Percentiles rank a stretch among this genome's conserved stretches.
Conservation (phyloP, 495 filamentous ascomycete genomes). For the Aspergillus haitiensis region DNA sequence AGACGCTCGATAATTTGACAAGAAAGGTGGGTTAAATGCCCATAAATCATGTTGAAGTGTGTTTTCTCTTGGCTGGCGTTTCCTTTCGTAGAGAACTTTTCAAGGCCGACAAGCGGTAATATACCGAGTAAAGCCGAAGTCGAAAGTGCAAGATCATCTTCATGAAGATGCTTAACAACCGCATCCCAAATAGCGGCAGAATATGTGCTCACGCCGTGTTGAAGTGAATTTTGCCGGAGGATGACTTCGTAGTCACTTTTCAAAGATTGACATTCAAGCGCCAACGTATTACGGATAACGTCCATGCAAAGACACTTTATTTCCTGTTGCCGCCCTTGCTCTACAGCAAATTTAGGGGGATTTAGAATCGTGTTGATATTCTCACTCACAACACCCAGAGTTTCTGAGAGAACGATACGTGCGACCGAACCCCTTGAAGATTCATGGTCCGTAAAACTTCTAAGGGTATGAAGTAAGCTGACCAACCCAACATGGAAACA, state of each 20-base stretch:
- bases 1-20: slow-evolving; percentile 73
- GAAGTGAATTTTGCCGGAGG: slow-evolving; percentile 56
- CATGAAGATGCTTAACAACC: slow-evolving; percentile 65
- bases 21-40: slow-evolving; percentile 66
- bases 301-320: slow-evolving; percentile 50
- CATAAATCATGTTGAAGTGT: slow-evolving; percentile 73
- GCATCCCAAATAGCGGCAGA: slow-evolving; percentile 73
- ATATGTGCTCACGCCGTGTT: slow-evolving; percentile 64
- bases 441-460: slow-evolving; percentile 53
- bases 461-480: slow-evolving; percentile 52
- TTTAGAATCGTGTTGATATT: slow-evolving; percentile 48
- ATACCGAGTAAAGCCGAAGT: slow-evolving; percentile 70
- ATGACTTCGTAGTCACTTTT: slow-evolving; percentile 70
- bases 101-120: slow-evolving; percentile 65
- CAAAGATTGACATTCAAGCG: slow-evolving; percentile 73
- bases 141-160: slow-evolving; percentile 63
- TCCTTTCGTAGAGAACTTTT: slow-evolving; percentile 62
- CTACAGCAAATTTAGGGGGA: slow-evolving; percentile 43
- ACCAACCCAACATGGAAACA: slow-evolving; percentile 54
- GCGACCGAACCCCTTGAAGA: slow-evolving; percentile 50
- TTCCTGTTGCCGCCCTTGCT: slow-evolving; percentile 37
- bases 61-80: slow-evolving; percentile 52
- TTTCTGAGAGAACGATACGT: slow-evolving; percentile 54
- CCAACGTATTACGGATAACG: slow-evolving; percentile 68
- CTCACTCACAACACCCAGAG: slow-evolving; percentile 50